Conservation (phyloP, 352 stramenopile genomes). For the Albugo laibachii region DNA sequence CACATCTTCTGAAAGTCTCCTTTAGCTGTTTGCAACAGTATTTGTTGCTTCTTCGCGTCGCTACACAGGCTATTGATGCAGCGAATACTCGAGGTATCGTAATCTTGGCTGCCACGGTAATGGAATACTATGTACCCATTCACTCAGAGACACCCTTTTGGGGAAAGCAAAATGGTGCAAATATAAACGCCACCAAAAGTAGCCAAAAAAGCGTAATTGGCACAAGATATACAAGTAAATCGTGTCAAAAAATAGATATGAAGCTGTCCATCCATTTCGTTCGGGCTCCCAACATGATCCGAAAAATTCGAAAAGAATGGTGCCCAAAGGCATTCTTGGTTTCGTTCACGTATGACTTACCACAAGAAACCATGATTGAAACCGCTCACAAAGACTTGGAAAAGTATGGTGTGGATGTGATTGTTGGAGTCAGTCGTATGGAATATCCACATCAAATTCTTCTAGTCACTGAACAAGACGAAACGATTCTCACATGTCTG, state of each 20-base stretch:
- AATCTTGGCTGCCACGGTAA: slow-evolving; percentile 52
- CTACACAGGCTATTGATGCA: slow-evolving; percentile 27
- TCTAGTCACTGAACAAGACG: slow-evolving; percentile 62
- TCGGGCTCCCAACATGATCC: slow-evolving; percentile 55
- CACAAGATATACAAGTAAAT: slow-evolving; percentile 5
- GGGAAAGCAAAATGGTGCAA: slow-evolving; percentile 1
- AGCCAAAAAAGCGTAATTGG: slow-evolving; percentile 10
- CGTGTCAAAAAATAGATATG: slow-evolving; percentile 5
- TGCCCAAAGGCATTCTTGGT: slow-evolving; percentile 63
- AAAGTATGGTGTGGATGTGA: slow-evolving; percentile 63
- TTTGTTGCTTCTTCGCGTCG: slow-evolving; percentile 38
- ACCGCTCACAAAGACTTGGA: slow-evolving; percentile 44
- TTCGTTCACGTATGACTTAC: slow-evolving; percentile 58
- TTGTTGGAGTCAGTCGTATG: slow-evolving; percentile 33
- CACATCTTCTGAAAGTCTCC: slow-evolving; percentile 45
- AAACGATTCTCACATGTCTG: slow-evolving; percentile 50
- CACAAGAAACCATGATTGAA: slow-evolving; percentile 16
- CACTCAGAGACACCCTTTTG: slow-evolving; percentile 4
- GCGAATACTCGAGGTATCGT: slow-evolving; percentile 46
- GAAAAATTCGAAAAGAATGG: slow-evolving; percentile 63
- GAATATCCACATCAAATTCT: slow-evolving; percentile 39
- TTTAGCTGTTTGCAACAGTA: slow-evolving; percentile 76
- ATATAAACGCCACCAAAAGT: slow-evolving; percentile 6
- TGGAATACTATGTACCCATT: slow-evolving; percentile 56
- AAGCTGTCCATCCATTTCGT: slow-evolving; percentile 61